These are phyloP conservation scores for Saccharomyces paradoxus DNA, from an alignment of 805 yeast genomes.

Conservation along the genomic window DNA sequence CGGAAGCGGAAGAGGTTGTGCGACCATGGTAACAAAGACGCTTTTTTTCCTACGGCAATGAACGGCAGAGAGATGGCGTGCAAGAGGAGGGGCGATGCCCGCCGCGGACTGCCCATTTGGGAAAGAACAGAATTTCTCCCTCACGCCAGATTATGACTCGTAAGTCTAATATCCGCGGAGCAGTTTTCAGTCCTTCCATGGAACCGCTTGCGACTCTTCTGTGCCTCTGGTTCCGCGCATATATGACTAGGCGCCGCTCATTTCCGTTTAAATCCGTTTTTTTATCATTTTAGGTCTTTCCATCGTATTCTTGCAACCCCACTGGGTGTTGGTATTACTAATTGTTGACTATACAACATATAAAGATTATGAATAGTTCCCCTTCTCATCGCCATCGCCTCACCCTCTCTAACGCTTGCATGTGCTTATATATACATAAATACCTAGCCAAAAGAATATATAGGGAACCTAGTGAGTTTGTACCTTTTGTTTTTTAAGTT, in stretches of 20 bases:
- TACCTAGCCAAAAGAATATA: neutral
- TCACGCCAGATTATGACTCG: neutral
- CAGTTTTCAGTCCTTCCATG: neutral
- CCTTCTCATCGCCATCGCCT: neutral
- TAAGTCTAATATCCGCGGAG: neutral
- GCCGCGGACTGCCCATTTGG: too few species aligned
- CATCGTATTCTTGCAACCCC: neutral
- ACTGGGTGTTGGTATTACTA: neutral
- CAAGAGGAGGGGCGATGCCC: too few species aligned
- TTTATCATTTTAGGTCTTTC: neutral
- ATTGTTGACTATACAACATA: neutral
- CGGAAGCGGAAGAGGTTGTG: neutral
- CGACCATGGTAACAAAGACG: neutral
- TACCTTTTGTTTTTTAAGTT: neutral
- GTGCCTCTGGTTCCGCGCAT: neutral
- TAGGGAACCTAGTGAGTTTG: neutral
- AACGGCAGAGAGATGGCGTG: too few species aligned
- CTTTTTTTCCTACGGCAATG: neutral
- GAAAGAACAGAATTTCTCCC: neutral
- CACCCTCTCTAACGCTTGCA: neutral
- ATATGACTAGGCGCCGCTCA: neutral
- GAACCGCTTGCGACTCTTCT: neutral
- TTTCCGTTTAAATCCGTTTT: neutral
- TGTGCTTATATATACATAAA: neutral
- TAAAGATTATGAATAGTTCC: neutral